Conservation (phyloP, 2,329 filamentous ascomycete species). For the Whalleya microplaca region DNA sequence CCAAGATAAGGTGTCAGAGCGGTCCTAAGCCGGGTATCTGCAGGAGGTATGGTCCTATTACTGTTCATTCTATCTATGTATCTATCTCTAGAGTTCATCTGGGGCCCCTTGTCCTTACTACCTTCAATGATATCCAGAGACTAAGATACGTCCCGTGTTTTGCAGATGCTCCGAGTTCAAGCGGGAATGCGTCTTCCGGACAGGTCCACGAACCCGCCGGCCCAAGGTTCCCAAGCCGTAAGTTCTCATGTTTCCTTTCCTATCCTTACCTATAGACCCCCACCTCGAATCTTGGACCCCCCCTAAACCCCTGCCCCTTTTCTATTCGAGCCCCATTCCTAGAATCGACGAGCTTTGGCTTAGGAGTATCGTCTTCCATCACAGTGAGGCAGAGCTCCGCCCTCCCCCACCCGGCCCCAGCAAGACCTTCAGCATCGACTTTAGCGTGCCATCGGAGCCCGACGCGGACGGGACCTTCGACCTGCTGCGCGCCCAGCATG, state of each 20-base stretch:
- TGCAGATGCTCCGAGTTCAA: slow-evolving; percentile 56
- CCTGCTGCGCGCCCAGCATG: slow-evolving; percentile 48
- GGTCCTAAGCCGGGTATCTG: slow-evolving; percentile 53
- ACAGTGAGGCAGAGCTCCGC: slow-evolving; percentile 26
- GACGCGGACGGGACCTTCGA: slow-evolving; percentile 47
- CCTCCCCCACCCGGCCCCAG: slow-evolving; percentile 46
- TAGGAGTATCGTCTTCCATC: slow-evolving; percentile 3
- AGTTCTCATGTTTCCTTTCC: slow-evolving; percentile 25
- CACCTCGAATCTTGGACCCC: background rate
- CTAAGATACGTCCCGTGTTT: slow-evolving; percentile 7
- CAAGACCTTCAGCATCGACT: slow-evolving; percentile 58
- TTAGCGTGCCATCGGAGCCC: slow-evolving; percentile 47
- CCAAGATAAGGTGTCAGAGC: slow-evolving; percentile 57
- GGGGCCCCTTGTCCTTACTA: background rate
- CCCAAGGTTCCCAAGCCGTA: slow-evolving; percentile 49
- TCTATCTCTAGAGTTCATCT: too few species aligned
- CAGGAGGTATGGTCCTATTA: slow-evolving; percentile 47
- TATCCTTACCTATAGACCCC: slow-evolving; percentile 17
- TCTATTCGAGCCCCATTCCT: background rate
- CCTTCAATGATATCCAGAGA: background rate
- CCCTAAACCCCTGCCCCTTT: background rate
- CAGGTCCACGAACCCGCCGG: slow-evolving; percentile 53
- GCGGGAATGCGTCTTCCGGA: slow-evolving; percentile 56
- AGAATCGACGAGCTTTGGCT: background rate
- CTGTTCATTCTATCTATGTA: background rate